Evolutionary conservation across 495 filamentous ascomycete genomes (phyloP).

Genomic region (Neurospora sp.): DNA sequence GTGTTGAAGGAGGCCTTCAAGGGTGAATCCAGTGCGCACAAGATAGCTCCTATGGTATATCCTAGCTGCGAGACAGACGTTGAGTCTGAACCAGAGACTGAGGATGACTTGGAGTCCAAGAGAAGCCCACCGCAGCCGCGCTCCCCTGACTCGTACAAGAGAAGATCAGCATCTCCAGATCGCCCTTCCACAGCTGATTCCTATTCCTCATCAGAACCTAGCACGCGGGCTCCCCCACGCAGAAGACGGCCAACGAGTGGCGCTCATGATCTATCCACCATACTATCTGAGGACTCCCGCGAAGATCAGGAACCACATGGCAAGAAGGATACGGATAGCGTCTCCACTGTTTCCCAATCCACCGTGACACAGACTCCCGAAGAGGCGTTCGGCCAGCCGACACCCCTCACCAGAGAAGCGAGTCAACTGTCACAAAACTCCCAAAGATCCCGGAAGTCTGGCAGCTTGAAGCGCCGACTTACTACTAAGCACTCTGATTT

Average conservation of each 20-base stretch:
- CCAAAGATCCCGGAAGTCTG: slow-evolving; percentile 16
- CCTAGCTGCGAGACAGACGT: slow-evolving; percentile 32
- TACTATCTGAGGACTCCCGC: slow-evolving; percentile 53
- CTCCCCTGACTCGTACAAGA: slow-evolving; percentile 14
- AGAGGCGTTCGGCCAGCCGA: slow-evolving; percentile 22
- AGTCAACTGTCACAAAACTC: slow-evolving; percentile 15
- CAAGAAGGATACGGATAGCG: slow-evolving; percentile 30
- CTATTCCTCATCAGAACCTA: slow-evolving; percentile 16
- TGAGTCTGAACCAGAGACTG: slow-evolving; percentile 17
- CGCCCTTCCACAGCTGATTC: slow-evolving; percentile 25
- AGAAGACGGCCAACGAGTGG: slow-evolving; percentile 54
- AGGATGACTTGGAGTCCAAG: slow-evolving; percentile 13
- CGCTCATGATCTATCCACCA: slow-evolving; percentile 62
- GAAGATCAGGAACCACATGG: slow-evolving; percentile 12
- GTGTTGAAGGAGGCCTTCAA: slow-evolving; percentile 44
- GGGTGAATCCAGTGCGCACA: slow-evolving; percentile 40
- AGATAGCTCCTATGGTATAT: slow-evolving; percentile 31
- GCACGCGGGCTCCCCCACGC: slow-evolving; percentile 14
- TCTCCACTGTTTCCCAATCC: slow-evolving; percentile 36
- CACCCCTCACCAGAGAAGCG: slow-evolving; percentile 27
- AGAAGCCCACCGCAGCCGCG: slow-evolving; percentile 12
- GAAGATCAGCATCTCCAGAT: slow-evolving; percentile 22
- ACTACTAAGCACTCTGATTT: slow-evolving; percentile 92
- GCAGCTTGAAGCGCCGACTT: slow-evolving; percentile 56
- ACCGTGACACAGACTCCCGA: slow-evolving; percentile 37